A percentile compares a stretch with the other conserved stretches of the same genome.
These are phyloP conservation scores for Aspergillus campestris DNA, from an alignment of 495 filamentous ascomycete species.

Conservation along the genomic window DNA sequence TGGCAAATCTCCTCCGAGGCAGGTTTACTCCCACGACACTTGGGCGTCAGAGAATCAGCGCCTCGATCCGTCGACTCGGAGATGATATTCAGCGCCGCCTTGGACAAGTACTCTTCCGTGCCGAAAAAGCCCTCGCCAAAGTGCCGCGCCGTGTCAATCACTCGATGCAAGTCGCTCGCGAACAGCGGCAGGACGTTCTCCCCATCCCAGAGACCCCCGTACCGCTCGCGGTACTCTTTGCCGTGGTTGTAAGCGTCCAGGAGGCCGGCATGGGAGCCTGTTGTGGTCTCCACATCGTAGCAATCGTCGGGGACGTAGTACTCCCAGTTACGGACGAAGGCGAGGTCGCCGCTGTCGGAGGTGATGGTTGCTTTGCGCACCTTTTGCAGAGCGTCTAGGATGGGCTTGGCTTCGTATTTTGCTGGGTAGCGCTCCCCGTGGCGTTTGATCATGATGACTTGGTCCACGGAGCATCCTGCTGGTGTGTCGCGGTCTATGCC, in stretches of 20 bases:
- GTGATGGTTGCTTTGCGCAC: slow-evolving; percentile 7
- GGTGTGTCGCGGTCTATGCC: slow-evolving; percentile 18
- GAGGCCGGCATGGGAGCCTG: slow-evolving; percentile 43
- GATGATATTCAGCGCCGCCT: slow-evolving; percentile 36
- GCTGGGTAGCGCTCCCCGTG: slow-evolving; percentile 48
- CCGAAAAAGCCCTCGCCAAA: slow-evolving; percentile 49
- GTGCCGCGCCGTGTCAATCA: slow-evolving; percentile 44
- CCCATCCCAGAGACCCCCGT: slow-evolving; percentile 32
- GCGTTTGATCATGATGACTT: slow-evolving; percentile 26
- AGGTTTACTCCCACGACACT: slow-evolving; percentile 9
- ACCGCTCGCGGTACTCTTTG: slow-evolving; percentile 32
- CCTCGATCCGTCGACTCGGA: slow-evolving; percentile 36
- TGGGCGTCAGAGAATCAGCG: slow-evolving; percentile 44
- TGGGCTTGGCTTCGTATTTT: slow-evolving; percentile 1
- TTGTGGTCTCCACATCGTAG: slow-evolving; percentile 23
- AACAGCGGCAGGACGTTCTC: slow-evolving; percentile 27
- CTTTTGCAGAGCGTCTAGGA: slow-evolving; percentile 12
- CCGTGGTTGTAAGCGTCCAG: slow-evolving; percentile 36
- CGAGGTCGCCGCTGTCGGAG: slow-evolving; percentile 31
- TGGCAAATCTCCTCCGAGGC: slow-evolving; percentile 3
- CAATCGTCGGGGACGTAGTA: slow-evolving; percentile 37
- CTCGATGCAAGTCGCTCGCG: slow-evolving; percentile 39
- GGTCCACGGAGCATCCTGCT: slow-evolving; percentile 14
- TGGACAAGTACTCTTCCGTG: slow-evolving; percentile 23
- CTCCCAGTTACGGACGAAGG: slow-evolving; percentile 42